phyloP scores from a whole-genome alignment of 2,329 filamentous ascomycete species.

The Pseudogymnoascus sp. region DNA sequence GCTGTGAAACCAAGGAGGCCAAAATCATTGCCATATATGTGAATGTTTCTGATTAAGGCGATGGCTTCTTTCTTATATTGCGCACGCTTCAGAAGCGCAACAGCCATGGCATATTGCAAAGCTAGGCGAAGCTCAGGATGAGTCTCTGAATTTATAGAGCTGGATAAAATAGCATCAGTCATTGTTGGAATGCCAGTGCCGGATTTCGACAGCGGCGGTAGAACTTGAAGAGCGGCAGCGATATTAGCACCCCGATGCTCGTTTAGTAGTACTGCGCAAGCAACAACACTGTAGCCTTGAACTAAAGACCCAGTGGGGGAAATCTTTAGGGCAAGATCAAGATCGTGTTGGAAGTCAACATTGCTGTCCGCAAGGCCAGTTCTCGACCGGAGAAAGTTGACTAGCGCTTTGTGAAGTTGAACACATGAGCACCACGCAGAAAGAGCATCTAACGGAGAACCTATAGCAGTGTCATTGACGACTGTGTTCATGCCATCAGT shows the following conservation, averaged over 20 bases:
- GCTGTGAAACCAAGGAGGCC: conserved; percentile 53
- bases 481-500: conserved; percentile 4
- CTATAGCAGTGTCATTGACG: conserved; percentile 62
- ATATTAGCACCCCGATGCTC: conserved; percentile 30
- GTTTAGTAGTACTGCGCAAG: conserved; percentile 51
- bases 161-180: not conserved
- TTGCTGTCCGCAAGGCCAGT: conserved; percentile 37
- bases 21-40: not conserved
- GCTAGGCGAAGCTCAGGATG: not conserved
- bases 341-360: conserved; percentile 15
- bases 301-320: conserved; percentile 76
- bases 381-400: conserved; percentile 53
- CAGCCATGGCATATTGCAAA: not conserved
- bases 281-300: conserved; percentile 53
- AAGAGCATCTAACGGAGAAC: conserved; percentile 81
- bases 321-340: conserved; percentile 56
- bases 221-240: not conserved
- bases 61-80: not conserved
- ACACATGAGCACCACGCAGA: conserved; percentile 86
- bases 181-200: not conserved
- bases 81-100: conserved; percentile 38
- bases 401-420: conserved; percentile 63
- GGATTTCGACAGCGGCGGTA: conserved; percentile 10
- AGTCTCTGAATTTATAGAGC: not conserved
- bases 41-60: not conserved